Evolutionary conservation across 176 grass and related monocot species (phyloP).

Genomic region (Oryza officinalis): DNA sequence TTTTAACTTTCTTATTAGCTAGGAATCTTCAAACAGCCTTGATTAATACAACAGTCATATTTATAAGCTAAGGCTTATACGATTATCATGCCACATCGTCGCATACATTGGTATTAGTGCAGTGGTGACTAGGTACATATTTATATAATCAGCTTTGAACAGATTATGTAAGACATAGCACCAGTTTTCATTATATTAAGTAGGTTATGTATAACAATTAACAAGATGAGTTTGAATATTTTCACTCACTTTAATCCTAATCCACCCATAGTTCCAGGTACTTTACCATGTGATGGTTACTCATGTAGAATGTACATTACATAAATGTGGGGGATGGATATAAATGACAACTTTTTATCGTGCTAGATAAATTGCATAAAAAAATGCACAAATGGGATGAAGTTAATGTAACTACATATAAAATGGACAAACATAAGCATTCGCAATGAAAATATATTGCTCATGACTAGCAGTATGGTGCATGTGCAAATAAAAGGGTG

Average conservation of each 20-base stretch:
- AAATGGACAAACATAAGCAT: background rate
- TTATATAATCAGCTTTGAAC: conserved; percentile 1
- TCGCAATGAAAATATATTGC: background rate
- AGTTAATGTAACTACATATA: background rate
- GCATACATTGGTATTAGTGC: background rate
- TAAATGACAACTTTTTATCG: background rate
- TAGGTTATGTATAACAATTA: background rate
- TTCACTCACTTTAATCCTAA: conserved; percentile 21
- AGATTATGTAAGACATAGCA: conserved; percentile 8
- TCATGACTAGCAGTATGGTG: conserved; percentile 8
- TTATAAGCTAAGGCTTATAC: background rate
- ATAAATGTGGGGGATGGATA: background rate
- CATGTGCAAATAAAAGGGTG: conserved; percentile 8
- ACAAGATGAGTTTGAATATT: background rate
- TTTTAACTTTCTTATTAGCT: conserved; percentile 20
- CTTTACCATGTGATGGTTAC: background rate
- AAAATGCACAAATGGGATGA: background rate
- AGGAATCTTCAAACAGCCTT: background rate
- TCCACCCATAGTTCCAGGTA: background rate
- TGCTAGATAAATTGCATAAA: conserved; percentile 1
- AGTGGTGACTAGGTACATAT: background rate
- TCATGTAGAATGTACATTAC: background rate
- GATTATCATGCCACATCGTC: background rate
- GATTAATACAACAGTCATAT: background rate
- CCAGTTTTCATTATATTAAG: conserved; percentile 8